phyloP scores from a whole-genome alignment of 768 basidiomycete genomes.

The Russula dissimulans region DNA sequence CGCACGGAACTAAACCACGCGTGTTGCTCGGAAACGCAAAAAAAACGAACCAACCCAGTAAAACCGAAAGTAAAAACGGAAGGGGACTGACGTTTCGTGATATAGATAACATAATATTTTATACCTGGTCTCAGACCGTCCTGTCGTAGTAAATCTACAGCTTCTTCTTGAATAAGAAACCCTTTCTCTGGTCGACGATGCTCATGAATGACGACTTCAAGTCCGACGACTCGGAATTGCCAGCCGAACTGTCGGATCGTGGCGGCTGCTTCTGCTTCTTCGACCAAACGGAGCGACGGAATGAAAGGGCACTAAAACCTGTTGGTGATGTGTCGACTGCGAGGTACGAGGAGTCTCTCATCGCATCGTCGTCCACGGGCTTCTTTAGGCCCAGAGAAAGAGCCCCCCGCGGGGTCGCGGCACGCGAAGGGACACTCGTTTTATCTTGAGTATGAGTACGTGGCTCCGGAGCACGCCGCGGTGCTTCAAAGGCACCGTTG shows the following conservation, averaged over 20 bases:
- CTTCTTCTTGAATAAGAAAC: conserved; percentile 4
- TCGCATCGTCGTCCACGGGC: background rate
- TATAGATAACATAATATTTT: background rate
- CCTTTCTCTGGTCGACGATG: conserved; percentile 1
- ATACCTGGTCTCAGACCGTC: background rate
- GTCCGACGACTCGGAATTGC: background rate
- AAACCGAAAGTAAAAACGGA: background rate
- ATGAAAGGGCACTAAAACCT: conserved; percentile 1
- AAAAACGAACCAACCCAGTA: too few relatives aligned
- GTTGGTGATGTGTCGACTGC: background rate
- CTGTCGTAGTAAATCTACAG: background rate
- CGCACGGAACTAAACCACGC: too few relatives aligned
- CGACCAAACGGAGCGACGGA: conserved; percentile 1
- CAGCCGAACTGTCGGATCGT: background rate
- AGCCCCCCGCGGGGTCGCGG: background rate
- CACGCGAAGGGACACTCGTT: background rate
- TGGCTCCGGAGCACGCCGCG: conserved; percentile 8
- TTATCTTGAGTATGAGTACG: background rate
- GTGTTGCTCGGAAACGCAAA: too few relatives aligned
- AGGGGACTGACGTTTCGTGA: background rate
- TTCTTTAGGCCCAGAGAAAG: background rate
- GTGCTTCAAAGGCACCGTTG: conserved; percentile 14
- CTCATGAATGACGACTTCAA: conserved; percentile 3
- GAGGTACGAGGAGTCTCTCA: background rate
- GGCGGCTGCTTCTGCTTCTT: conserved; percentile 5